Conservation (phyloP, 2,329 filamentous ascomycete genomes). For the Parastagonospora avenae region DNA sequence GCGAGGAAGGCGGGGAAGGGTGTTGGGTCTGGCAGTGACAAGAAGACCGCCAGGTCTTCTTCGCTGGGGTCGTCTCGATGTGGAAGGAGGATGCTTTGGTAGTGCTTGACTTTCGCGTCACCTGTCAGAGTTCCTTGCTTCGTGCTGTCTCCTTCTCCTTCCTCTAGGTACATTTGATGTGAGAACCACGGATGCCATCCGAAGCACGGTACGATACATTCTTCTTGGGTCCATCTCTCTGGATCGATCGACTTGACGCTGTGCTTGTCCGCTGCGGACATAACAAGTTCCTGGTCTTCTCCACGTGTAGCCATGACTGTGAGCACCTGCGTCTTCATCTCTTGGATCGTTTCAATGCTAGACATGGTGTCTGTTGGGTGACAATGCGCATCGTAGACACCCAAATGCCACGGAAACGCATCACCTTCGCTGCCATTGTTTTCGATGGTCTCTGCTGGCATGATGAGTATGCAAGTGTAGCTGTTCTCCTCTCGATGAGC, state of each 20-base stretch:
- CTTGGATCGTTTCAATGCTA: slow-evolving; percentile 61
- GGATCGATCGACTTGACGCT: slow-evolving; percentile 50
- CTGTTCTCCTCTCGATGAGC: too few species aligned
- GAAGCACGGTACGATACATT: slow-evolving; percentile 71
- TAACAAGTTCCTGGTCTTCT: slow-evolving; percentile 77
- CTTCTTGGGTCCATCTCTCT: slow-evolving; percentile 37
- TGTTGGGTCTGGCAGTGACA: slow-evolving; percentile 63
- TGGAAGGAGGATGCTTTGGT: slow-evolving; percentile 67
- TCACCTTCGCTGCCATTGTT: slow-evolving; percentile 7
- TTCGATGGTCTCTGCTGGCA: background rate
- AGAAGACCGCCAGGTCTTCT: slow-evolving; percentile 50
- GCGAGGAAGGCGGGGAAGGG: slow-evolving; percentile 64
- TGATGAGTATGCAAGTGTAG: background rate
- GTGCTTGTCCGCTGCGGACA: slow-evolving; percentile 61
- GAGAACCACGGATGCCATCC: slow-evolving; percentile 91
- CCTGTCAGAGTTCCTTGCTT: slow-evolving; percentile 53
- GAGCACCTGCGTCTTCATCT: slow-evolving; percentile 69
- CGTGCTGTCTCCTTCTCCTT: slow-evolving; percentile 23
- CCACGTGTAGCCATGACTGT: slow-evolving; percentile 79
- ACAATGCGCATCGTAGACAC: slow-evolving; percentile 79
- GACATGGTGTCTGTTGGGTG: slow-evolving; percentile 81
- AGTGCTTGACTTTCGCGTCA: slow-evolving; percentile 62
- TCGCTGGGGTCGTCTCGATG: slow-evolving; percentile 33
- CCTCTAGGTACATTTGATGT: slow-evolving; percentile 67
- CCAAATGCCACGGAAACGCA: slow-evolving; percentile 70